These are phyloP conservation scores for Dendrobium huoshanense DNA, from an alignment of 106 monocot genomes.

Conservation along the genomic window DNA sequence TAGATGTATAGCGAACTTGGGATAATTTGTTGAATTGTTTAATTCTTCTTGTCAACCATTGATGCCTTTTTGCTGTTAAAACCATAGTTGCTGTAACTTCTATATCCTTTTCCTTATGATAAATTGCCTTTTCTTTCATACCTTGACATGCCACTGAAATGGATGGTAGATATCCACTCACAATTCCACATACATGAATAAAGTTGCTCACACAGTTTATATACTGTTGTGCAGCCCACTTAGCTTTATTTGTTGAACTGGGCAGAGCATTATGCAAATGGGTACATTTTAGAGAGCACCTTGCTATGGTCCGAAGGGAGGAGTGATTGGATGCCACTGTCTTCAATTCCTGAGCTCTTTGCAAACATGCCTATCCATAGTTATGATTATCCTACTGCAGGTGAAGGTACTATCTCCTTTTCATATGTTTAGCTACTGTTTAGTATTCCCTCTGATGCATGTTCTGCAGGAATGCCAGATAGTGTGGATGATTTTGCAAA, in stretches of 20 bases:
- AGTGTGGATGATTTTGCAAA: slow-evolving; percentile 48
- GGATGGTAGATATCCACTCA: not conserved
- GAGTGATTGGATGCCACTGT: slow-evolving; percentile 78
- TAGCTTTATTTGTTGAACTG: slow-evolving; percentile 33
- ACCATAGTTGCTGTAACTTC: not conserved
- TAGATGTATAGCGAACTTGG: not conserved
- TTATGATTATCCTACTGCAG: slow-evolving; percentile 20
- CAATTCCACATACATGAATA: too few relatives aligned
- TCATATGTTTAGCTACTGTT: not conserved
- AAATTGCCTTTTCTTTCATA: slow-evolving; percentile 1
- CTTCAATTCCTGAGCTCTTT: slow-evolving; percentile 59
- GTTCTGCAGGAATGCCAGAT: slow-evolving; percentile 13
- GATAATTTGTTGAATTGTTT: not conserved
- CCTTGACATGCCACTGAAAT: not conserved
- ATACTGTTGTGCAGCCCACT: slow-evolving; percentile 11
- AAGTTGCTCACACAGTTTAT: slow-evolving; percentile 1
- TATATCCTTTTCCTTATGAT: not conserved
- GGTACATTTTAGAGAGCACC: slow-evolving; percentile 60
- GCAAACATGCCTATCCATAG: slow-evolving; percentile 10
- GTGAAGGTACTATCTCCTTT: slow-evolving; percentile 13
- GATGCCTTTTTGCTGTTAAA: not conserved
- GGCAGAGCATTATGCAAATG: slow-evolving; percentile 74
- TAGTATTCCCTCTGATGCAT: not conserved
- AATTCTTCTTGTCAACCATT: not conserved
- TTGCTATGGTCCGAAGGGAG: slow-evolving; percentile 81